These are phyloP conservation scores for Aspergillus melleus DNA, from an alignment of 2,329 filamentous ascomycete genomes.

Conservation along the genomic window DNA sequence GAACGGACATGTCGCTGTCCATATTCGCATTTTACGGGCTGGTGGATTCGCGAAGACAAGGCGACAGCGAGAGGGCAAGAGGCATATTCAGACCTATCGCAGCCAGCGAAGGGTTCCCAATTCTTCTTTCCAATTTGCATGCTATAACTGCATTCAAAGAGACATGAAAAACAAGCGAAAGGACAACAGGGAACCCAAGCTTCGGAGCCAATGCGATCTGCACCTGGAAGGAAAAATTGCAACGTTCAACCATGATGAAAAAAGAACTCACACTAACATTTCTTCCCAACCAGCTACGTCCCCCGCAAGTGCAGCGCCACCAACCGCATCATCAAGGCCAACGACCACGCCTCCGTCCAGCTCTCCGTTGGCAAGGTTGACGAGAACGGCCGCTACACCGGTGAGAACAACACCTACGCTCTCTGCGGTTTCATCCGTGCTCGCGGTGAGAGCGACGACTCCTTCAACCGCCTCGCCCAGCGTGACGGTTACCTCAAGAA, in stretches of 20 bases:
- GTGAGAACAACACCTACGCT: slow-evolving; percentile 97
- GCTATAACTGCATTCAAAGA: not conserved
- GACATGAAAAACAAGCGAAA: slow-evolving; percentile 3
- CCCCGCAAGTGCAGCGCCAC: slow-evolving; percentile 98
- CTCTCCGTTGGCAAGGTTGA: slow-evolving; percentile 97
- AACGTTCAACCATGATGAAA: slow-evolving; percentile 1
- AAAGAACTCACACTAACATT: slow-evolving; percentile 16
- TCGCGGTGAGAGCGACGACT: slow-evolving; percentile 97
- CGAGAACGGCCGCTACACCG: slow-evolving; percentile 95
- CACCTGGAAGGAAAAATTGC: slow-evolving; percentile 3
- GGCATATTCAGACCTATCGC: not conserved
- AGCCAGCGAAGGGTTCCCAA: not conserved
- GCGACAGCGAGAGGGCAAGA: not conserved
- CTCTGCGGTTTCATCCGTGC: slow-evolving; percentile 96
- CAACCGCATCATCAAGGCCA: slow-evolving; percentile 99
- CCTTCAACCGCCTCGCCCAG: slow-evolving; percentile 92
- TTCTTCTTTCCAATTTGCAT: not conserved
- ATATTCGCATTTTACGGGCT: not conserved
- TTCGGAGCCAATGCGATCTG: not conserved
- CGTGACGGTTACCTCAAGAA: slow-evolving; percentile 94
- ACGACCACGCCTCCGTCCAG: slow-evolving; percentile 98
- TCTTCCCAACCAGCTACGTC: slow-evolving; percentile 69
- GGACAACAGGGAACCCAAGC: not conserved
- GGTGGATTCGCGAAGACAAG: not conserved
- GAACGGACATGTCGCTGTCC: not conserved